Evolutionary conservation across 306 rosid species (phyloP).

Genomic region (Crotalaria pallida): DNA sequence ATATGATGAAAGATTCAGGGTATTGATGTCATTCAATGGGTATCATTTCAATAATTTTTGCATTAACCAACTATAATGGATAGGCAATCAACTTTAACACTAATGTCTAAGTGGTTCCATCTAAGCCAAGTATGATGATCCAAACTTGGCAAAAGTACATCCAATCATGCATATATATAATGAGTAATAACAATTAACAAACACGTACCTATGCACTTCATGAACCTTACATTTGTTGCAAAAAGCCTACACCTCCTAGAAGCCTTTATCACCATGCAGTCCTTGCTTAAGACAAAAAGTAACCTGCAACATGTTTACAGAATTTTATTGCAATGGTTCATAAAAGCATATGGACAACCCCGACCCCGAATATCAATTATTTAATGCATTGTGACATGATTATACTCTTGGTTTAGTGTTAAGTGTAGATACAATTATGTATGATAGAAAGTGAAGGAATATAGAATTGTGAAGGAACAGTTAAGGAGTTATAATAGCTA

Average conservation of each 20-base stretch:
- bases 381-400: too few species aligned
- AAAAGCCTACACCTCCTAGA: constrained; percentile 16
- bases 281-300: constrained; percentile 31
- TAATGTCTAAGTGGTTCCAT: not conserved
- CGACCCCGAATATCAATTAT: too few species aligned
- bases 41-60: not conserved
- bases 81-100: not conserved
- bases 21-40: not conserved
- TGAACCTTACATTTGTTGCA: constrained; percentile 24
- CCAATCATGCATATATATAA: not conserved
- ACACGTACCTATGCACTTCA: constrained; percentile 29
- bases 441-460: too few species aligned
- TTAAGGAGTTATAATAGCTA: too few species aligned
- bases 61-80: not conserved
- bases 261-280: constrained; percentile 29
- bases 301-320: constrained; percentile 16
- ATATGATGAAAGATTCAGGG: not conserved
- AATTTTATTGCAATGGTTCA: not conserved
- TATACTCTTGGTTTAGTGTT: too few species aligned
- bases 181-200: too few species aligned
- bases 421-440: too few species aligned
- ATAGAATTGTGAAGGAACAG: too few species aligned
- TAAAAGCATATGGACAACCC: not conserved
- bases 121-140: not conserved
- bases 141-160: not conserved